phyloP scores from a whole-genome alignment of 176 grass and related monocot genomes.

The Oryza rufipogon region DNA sequence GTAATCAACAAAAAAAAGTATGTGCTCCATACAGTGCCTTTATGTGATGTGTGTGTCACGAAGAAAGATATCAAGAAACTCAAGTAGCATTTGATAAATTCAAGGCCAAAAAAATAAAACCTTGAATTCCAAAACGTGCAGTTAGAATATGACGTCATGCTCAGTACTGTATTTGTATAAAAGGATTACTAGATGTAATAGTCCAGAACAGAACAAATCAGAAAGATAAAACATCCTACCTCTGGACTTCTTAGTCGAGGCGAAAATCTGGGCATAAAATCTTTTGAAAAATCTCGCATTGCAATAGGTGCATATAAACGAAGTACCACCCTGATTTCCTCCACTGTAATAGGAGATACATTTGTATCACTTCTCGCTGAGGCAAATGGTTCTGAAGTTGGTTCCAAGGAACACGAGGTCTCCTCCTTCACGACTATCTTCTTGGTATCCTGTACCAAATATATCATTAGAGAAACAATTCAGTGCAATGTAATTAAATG shows the following conservation, averaged over 20 bases:
- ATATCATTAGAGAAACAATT: constrained; percentile 21
- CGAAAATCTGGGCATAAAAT: constrained; percentile 67
- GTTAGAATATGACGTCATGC: background rate
- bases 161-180: constrained; percentile 1
- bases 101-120: background rate
- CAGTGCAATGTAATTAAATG: background rate
- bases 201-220: constrained; percentile 23
- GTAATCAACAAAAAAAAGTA: background rate
- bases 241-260: constrained; percentile 39
- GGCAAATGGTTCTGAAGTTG: constrained; percentile 42
- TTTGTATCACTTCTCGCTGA: constrained; percentile 14
- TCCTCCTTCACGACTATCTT: constrained; percentile 43
- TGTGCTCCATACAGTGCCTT: background rate
- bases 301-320: constrained; percentile 42
- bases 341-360: constrained; percentile 58
- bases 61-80: background rate
- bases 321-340: constrained; percentile 73
- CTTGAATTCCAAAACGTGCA: background rate
- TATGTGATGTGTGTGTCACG: background rate
- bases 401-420: constrained; percentile 33
- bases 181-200: constrained; percentile 11
- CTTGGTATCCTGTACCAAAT: constrained; percentile 40
- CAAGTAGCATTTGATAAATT: background rate
- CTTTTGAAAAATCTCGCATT: constrained; percentile 25
- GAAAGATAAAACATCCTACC: constrained; percentile 42